phyloP scores from a whole-genome alignment of 1,139 yeast species.

The Hansenula sp. region DNA sequence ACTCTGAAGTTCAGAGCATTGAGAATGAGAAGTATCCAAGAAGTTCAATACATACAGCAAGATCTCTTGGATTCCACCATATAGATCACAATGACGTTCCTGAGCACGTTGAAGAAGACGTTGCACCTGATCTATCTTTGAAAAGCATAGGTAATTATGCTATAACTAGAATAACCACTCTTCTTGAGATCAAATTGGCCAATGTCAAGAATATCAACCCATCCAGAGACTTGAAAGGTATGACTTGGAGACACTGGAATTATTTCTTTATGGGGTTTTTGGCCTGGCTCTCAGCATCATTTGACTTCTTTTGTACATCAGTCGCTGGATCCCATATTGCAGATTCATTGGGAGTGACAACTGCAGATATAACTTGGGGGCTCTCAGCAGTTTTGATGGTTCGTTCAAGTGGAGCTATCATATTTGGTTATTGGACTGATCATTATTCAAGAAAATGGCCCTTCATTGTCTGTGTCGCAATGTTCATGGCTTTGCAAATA shows the following conservation, averaged over 20 bases:
- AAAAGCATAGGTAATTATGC: slow-evolving; percentile 20
- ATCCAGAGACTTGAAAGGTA: slow-evolving; percentile 28
- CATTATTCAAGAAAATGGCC: slow-evolving; percentile 54
- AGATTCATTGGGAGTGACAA: slow-evolving; percentile 32
- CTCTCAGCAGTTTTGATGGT: slow-evolving; percentile 55
- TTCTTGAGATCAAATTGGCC: slow-evolving; percentile 22
- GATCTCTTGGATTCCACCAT: neutral
- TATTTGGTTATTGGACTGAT: slow-evolving; percentile 50
- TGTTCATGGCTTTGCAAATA: slow-evolving; percentile 44
- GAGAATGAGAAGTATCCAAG: too few relatives aligned
- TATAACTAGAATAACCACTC: slow-evolving; percentile 24
- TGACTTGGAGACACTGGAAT: slow-evolving; percentile 36
- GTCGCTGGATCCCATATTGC: slow-evolving; percentile 43
- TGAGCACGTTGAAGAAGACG: slow-evolving; percentile 13
- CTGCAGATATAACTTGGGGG: slow-evolving; percentile 52
- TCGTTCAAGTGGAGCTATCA: slow-evolving; percentile 54
- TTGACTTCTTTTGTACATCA: slow-evolving; percentile 51
- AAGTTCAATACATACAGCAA: too few relatives aligned
- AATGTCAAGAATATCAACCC: slow-evolving; percentile 28
- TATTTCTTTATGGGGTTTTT: slow-evolving; percentile 41
- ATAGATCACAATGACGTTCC: slow-evolving; percentile 1
- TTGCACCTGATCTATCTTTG: slow-evolving; percentile 23
- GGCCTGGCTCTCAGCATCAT: slow-evolving; percentile 50
- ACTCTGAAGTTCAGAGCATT: too few relatives aligned
- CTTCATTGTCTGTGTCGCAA: slow-evolving; percentile 35